Evolutionary conservation across 768 basidiomycete species (phyloP).

Genomic region (Termitomyces sp.): DNA sequence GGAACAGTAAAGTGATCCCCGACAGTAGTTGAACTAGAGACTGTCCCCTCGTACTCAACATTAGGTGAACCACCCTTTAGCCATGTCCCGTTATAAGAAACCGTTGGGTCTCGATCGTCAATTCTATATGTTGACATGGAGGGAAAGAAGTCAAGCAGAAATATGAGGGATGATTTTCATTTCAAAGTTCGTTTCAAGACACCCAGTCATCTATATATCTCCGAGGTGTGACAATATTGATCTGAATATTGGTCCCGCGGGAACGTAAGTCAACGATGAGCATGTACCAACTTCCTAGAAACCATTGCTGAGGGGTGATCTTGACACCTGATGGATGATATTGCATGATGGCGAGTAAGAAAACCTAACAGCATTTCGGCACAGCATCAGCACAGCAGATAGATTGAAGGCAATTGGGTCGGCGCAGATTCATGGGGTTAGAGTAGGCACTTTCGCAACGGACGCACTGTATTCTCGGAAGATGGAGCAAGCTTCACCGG

Average conservation of each 20-base stretch:
- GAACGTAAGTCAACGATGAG: not conserved
- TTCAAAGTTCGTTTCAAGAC: not conserved
- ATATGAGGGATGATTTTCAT: not conserved
- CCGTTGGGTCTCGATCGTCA: slow-evolving; percentile 29
- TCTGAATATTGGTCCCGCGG: slow-evolving; percentile 4
- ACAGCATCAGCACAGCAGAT: not conserved
- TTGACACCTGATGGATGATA: not conserved
- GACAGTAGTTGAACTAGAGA: slow-evolving; percentile 26
- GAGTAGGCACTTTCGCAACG: not conserved
- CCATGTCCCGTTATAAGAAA: slow-evolving; percentile 30
- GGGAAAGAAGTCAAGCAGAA: not conserved
- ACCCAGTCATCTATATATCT: slow-evolving; percentile 4
- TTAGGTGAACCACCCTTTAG: slow-evolving; percentile 19
- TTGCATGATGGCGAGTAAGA: not conserved
- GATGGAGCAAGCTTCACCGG: not conserved
- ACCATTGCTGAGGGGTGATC: not conserved
- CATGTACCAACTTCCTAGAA: not conserved
- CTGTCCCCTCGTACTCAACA: slow-evolving; percentile 24
- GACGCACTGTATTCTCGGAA: not conserved
- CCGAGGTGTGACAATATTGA: not conserved
- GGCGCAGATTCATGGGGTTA: not conserved
- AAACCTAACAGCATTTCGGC: not conserved
- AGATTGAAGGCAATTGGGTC: not conserved
- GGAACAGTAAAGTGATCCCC: slow-evolving; percentile 29
- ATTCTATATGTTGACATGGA: slow-evolving; percentile 20